phyloP scores from a whole-genome alignment of 208 protist species.

The Trypanosoma theileri region DNA sequence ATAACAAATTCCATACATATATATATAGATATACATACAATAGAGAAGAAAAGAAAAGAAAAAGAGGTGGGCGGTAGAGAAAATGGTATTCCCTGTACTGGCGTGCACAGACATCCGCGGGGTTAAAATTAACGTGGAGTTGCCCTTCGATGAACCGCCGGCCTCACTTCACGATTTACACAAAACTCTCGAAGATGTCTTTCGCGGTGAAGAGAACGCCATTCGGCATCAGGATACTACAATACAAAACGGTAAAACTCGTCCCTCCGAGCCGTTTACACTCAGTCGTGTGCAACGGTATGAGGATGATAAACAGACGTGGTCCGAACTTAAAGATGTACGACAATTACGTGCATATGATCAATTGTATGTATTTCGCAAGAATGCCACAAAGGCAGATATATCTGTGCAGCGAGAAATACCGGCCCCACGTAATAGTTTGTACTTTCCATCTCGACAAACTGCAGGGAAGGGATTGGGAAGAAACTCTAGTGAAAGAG shows the following conservation, averaged over 20 bases:
- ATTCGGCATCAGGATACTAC: conserved; percentile 47
- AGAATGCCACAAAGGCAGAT: conserved; percentile 70
- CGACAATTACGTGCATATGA: conserved; percentile 60
- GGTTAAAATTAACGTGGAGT: conserved; percentile 75
- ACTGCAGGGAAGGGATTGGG: conserved; percentile 13
- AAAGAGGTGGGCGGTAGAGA: background rate
- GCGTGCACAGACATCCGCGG: conserved; percentile 73
- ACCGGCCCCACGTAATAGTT: conserved; percentile 50
- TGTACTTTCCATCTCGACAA: conserved; percentile 35
- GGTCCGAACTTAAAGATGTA: conserved; percentile 46
- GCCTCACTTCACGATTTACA: conserved; percentile 51
- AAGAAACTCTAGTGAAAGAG: too few species aligned
- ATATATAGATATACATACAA: too few species aligned
- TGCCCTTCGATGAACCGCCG: conserved; percentile 62
- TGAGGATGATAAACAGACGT: conserved; percentile 67
- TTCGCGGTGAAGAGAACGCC: conserved; percentile 63
- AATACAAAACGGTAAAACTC: background rate
- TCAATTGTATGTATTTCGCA: conserved; percentile 82
- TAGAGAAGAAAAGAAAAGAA: background rate
- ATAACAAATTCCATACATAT: too few species aligned
- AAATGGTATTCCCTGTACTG: conserved; percentile 57
- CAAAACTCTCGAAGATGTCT: conserved; percentile 50
- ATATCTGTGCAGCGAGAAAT: conserved; percentile 75
- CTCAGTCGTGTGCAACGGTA: conserved; percentile 67
- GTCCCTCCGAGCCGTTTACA: conserved; percentile 74